Base-by-base conservation (phyloP, 1,284 basidiomycete species). In the Tilletia horrida region DNA sequence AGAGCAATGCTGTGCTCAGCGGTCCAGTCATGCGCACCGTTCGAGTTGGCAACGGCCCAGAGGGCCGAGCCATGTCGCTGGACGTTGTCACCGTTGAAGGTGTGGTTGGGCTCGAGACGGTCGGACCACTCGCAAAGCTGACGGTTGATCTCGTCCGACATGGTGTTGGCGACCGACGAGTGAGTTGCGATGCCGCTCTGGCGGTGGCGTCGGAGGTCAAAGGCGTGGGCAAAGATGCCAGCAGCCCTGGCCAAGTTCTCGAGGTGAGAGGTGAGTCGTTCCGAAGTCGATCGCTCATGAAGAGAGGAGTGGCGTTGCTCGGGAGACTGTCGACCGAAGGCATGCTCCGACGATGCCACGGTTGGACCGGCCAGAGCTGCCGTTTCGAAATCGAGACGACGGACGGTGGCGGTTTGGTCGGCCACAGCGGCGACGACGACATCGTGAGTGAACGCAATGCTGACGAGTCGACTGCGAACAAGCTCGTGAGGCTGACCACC, bases 121-220 rank as follows among this genome's bases (percentile, higher is more conserved):
- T 59, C 31, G 55, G 55, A 59, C 55, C 55, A 59, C 16, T 59
- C 55, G 29, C 55, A 59, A 25, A 59, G 27, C 3, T 35, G 27
- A 9, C 55, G 55, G 55, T 59, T 59, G 27, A 59, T 59, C 55
- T 59, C 55, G 16, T 59, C 55, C 14, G 55, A 35, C 9, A 59
- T 25, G 55, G 11, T 59, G 31, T 3, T 59, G 55, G 14, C 27
- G 11, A 16, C 8, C 7, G 13, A 3, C 1, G 55, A 29, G 13
- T 40, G 27, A 13, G 55, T 11, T 29, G 55, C 27, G 29, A n/a
- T 18, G 6, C 13, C 50, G 27, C 23, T 25, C 50, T 52, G 50
- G 11, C 35, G 35, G 23, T 52, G 50, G 13, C 27, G 21, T 21
- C 55, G 55, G 29, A 59, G 55, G 14, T 59, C 55, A 29, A 59